Percentiles rank a stretch among this genome's conserved stretches.
Conservation (phyloP, 1,284 basidiomycete genomes). For the Tilletia walkeri region DNA sequence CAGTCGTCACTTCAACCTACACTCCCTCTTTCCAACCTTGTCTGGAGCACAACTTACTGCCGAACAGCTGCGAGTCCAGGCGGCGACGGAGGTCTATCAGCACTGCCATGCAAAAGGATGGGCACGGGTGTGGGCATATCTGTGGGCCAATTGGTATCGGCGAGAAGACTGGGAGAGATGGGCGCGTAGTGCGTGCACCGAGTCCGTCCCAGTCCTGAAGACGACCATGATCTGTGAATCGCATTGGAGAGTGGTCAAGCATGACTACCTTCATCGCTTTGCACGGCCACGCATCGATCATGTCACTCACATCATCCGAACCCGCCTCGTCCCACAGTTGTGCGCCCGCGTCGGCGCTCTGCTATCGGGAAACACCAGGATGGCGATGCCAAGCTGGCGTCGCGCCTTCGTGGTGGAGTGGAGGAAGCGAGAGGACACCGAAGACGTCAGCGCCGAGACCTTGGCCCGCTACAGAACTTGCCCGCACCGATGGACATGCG, state of each 20-base stretch:
- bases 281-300: slow-evolving; percentile 1
- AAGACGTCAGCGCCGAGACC: not conserved
- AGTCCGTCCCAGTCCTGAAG: slow-evolving; percentile 7
- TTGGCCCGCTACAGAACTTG: not conserved
- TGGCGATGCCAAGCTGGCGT: not conserved
- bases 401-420: not conserved
- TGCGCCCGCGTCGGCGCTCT: not conserved
- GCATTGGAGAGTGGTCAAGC: not conserved
- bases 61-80: not conserved
- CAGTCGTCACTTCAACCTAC: not conserved
- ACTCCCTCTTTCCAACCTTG: not conserved
- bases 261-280: slow-evolving; percentile 8
- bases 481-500: not conserved
- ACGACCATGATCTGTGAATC: not conserved
- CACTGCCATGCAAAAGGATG: not conserved
- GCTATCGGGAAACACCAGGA: not conserved
- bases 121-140: slow-evolving; percentile 1
- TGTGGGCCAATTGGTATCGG: slow-evolving; percentile 2
- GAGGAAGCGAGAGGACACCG: not conserved
- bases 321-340: not conserved
- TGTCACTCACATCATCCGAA: not conserved
- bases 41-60: not conserved
- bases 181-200: not conserved
- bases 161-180: not conserved
- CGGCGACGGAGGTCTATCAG: not conserved